Evolutionary conservation across 805 yeast species (phyloP).

Genomic region (Lachancea waltii): DNA sequence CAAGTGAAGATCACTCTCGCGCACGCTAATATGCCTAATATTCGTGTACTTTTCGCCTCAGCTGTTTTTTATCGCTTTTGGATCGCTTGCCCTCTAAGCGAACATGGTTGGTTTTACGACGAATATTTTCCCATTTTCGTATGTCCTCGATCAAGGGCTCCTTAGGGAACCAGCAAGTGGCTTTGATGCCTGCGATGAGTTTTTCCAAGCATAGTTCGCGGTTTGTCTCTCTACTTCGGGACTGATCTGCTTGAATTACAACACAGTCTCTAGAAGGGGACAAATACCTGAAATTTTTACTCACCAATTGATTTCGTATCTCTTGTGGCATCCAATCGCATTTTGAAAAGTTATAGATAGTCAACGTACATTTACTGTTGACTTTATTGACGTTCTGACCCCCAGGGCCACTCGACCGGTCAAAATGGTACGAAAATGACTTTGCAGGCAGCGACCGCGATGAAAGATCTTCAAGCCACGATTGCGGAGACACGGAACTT

Average conservation of each 20-base stretch:
- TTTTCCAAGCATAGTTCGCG: slow-evolving; percentile 53
- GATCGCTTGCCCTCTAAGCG: slow-evolving; percentile 35
- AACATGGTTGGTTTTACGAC: slow-evolving; percentile 29
- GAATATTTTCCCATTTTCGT: slow-evolving; percentile 44
- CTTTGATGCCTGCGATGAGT: slow-evolving; percentile 46
- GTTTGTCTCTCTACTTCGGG: slow-evolving; percentile 55
- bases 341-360: slow-evolving; percentile 40
- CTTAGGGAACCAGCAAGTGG: slow-evolving; percentile 42
- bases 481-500: slow-evolving; percentile 10
- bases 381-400: slow-evolving; percentile 83
- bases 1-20: too few species aligned
- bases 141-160: slow-evolving; percentile 36
- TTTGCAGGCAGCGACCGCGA: slow-evolving; percentile 26
- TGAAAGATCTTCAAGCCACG: slow-evolving; percentile 41
- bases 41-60: slow-evolving; percentile 20
- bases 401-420: slow-evolving; percentile 75
- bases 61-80: slow-evolving; percentile 35
- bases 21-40: slow-evolving; percentile 3
- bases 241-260: slow-evolving; percentile 52
- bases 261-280: slow-evolving; percentile 48
- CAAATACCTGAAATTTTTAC: slow-evolving; percentile 43
- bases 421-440: slow-evolving; percentile 21
- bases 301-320: slow-evolving; percentile 38
- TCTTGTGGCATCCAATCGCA: slow-evolving; percentile 57
- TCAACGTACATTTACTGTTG: slow-evolving; percentile 53